Evolutionary conservation across 495 filamentous ascomycete species (phyloP), one percentile per base, ranked within the genome.

Genomic region (Penicillium samsonianum): DNA sequence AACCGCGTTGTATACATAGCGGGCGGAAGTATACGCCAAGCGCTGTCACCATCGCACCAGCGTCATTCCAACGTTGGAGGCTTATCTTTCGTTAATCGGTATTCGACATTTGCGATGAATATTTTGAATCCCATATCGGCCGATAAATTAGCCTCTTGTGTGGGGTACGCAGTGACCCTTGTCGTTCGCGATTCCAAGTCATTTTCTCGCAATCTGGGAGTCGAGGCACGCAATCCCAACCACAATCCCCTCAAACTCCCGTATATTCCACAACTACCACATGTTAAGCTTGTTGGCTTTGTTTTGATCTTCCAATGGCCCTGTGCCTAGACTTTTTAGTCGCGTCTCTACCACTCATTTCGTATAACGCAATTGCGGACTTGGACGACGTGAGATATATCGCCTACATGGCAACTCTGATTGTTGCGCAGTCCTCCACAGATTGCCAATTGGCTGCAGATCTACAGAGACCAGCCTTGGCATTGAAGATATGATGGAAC

Each of bases 301-400:
- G 0, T 11, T 47, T 51, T 8, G n/a, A 41, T 19, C 22, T 30
- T 30, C 47, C 3, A 35, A 17, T 50, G 8, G 35, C 11, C 4
- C 5, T n/a, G 11, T 17, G 11, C 8, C 20, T 28, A 44, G 31
- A 42, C 42, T 23, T 28, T 50, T 33, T 55, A 50, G 56, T 43
- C 50, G 47, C 41, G 52, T 40, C 16, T 41, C 10, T 19, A 25
- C 11, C 19, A 44, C 2, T 30, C 43, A n/a, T 55, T 17, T 45
- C 55, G 55, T 44, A 67, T 72, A 67, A 65, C 67, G 69, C 63
- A 65, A 69, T 72, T 55, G 50, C 50, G 30, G 57, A 59, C 44
- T 59, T 45, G 49, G 48, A 65, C 63, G 54, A 62, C 73, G 70
- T 75, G 73, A 68, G 62, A 62, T 33, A n/a, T 23, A 9, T 12